A percentile compares a stretch with the other conserved stretches of the same genome.
Evolutionary conservation across 225 moss, liverwort and hornwort species (phyloP).

Genomic region (Neckera pumila): DNA sequence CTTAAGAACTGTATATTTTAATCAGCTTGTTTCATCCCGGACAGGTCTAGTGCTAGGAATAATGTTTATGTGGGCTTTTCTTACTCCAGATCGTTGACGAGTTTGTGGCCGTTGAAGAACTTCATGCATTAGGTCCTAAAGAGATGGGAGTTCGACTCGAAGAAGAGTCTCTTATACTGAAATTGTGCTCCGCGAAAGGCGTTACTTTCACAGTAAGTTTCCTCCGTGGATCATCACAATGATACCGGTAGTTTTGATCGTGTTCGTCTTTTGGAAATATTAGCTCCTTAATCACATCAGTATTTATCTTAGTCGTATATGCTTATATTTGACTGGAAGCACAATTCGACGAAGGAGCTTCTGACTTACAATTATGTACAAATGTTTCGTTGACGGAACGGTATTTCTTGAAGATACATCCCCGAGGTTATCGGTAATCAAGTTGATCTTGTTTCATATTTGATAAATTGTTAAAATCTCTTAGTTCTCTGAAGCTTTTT

Average conservation of each 20-base stretch:
- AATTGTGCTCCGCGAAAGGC: conserved; percentile 76
- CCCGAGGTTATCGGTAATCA: background rate
- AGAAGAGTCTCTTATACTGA: conserved; percentile 59
- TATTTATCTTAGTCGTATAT: background rate
- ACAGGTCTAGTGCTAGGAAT: background rate
- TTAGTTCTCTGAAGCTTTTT: background rate
- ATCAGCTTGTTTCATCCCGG: background rate
- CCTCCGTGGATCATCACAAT: background rate
- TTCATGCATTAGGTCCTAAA: conserved; percentile 83
- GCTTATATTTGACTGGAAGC: background rate
- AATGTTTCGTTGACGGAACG: background rate
- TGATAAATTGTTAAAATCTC: background rate
- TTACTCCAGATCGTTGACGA: conserved; percentile 59
- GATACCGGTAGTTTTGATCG: background rate
- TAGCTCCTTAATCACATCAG: background rate
- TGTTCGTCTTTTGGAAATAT: background rate
- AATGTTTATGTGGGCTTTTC: background rate
- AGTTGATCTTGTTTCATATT: background rate
- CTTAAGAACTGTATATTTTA: background rate
- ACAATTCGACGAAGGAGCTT: background rate
- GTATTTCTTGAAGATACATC: background rate
- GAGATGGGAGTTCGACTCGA: conserved; percentile 75
- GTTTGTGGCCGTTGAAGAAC: conserved; percentile 87
- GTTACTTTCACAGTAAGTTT: conserved; percentile 58
- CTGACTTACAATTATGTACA: background rate